Evolutionary conservation across 306 rosid genomes (phyloP).

Genomic region (Begonia peltatifolia): DNA sequence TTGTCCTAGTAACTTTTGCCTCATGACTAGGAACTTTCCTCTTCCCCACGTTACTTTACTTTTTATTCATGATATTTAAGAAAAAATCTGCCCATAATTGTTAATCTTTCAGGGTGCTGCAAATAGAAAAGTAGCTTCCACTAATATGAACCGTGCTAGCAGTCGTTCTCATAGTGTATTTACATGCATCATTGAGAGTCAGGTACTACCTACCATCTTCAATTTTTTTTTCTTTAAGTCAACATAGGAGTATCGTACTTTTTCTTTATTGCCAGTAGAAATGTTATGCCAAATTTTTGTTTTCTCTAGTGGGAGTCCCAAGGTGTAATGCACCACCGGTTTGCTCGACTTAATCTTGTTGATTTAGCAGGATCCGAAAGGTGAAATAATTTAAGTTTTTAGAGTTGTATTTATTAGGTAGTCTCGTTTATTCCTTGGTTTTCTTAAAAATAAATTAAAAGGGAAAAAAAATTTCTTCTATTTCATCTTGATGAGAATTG

Average conservation of each 20-base stretch:
- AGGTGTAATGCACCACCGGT: constrained; percentile 86
- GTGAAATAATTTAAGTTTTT: constrained; percentile 16
- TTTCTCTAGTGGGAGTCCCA: constrained; percentile 83
- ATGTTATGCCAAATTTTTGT: neutral
- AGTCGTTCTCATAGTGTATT: constrained; percentile 98
- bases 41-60: too few relatives aligned
- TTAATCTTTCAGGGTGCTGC: constrained; percentile 63
- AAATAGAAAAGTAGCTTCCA: constrained; percentile 90
- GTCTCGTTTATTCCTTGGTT: too few relatives aligned
- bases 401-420: too few relatives aligned
- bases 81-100: neutral
- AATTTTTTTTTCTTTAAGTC: constrained; percentile 3
- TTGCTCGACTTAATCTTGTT: constrained; percentile 91
- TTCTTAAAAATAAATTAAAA: too few relatives aligned
- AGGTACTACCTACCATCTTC: constrained; percentile 29
- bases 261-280: neutral
- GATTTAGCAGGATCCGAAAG: constrained; percentile 99
- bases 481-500: too few relatives aligned
- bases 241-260: neutral
- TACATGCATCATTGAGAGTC: constrained; percentile 89
- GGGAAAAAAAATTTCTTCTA: too few relatives aligned
- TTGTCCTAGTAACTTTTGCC: too few relatives aligned
- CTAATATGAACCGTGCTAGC: constrained; percentile 96
- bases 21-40: too few relatives aligned
- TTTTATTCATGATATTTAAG: too few relatives aligned